Base-by-base conservation (phyloP, 2,329 filamentous ascomycete genomes). In the Diplodia scrobiculata region DNA sequence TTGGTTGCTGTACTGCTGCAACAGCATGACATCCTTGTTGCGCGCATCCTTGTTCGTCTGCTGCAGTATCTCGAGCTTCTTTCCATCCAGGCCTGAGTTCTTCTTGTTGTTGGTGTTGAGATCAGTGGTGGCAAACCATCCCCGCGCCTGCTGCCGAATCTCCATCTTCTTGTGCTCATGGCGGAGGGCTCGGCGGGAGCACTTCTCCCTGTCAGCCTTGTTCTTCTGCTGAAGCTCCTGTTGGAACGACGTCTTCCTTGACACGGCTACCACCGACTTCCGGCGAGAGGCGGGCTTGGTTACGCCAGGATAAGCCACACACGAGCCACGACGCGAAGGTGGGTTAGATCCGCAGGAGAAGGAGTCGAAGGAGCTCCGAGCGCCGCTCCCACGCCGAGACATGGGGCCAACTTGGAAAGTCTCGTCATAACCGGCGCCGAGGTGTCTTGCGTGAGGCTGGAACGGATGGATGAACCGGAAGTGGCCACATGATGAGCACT, bases 41-140 rank as follows among this genome's bases (percentile, higher is more conserved):
- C 65, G 50, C n/a, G 54, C 55, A 14, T 66, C 54, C 34, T 66
- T 5, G 27, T 55, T 60, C 27, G 51, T 66, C n/a, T 45, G 48
- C 29, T 50, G 36, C 34, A 66, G 55, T 34, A 60, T 66, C 65
- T 66, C 65, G 36, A 62, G 47, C 55, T 66, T 66, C 65, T 66
- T 66, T 34, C 54, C 54, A 17, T 62, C 51, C 47, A 66, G 50
- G 11, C 65, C 65, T 1, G 54, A 62, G 25, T 66, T 66, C 25
- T 62, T 66, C 19, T 62, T 52, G 36, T 66, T 66, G 65, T 66
- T 66, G 5, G 55, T 36, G 47, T 66, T 66, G 7, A 66, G 55
- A 19, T 53, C 34, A 1, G 48, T 54, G 10, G 19, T 11, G 19
- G 65, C 65, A 10, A 13, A 25, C 55, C 54, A 66, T 2, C 65